These are phyloP conservation scores for Lodderomyces parapsilosis DNA, from an alignment of 1,139 yeast species.

Conservation along the genomic window DNA sequence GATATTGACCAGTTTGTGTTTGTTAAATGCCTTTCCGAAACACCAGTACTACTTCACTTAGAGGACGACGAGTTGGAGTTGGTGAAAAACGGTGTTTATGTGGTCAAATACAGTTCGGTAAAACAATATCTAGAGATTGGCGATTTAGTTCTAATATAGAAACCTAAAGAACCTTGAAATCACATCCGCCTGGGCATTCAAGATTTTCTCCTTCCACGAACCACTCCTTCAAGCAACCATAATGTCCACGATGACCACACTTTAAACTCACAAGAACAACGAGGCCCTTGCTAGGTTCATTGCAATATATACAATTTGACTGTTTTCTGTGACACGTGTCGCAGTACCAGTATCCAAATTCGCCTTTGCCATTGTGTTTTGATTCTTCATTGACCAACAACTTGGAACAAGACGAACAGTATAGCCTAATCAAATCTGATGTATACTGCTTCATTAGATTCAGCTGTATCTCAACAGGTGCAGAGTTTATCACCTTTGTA, in stretches of 20 bases:
- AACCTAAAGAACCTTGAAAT: constrained; percentile 11
- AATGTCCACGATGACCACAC: constrained; percentile 91
- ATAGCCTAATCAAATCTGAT: constrained; percentile 48
- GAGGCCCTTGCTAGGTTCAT: constrained; percentile 74
- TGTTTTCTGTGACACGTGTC: constrained; percentile 61
- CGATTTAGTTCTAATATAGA: constrained; percentile 38
- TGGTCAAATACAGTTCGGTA: constrained; percentile 64
- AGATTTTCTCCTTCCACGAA: constrained; percentile 59
- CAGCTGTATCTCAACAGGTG: constrained; percentile 35
- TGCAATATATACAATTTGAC: constrained; percentile 77
- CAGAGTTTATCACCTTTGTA: constrained; percentile 53
- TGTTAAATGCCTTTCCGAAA: constrained; percentile 48
- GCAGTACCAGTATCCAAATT: constrained; percentile 83
- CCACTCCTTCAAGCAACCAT: constrained; percentile 79
- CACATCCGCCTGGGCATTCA: constrained; percentile 84
- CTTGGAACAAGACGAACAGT: constrained; percentile 67
- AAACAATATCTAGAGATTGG: constrained; percentile 38
- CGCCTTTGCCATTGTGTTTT: constrained; percentile 32
- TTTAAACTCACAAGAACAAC: constrained; percentile 59
- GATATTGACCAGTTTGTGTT: constrained; percentile 76
- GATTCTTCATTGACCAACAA: constrained; percentile 64
- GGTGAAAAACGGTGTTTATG: constrained; percentile 67
- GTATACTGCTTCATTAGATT: constrained; percentile 50
- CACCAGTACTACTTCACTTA: constrained; percentile 26
- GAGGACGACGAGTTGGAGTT: constrained; percentile 63